These are phyloP conservation scores for Lolium multiflorum DNA, from an alignment of 176 grass and related monocot genomes.

Conservation along the genomic window DNA sequence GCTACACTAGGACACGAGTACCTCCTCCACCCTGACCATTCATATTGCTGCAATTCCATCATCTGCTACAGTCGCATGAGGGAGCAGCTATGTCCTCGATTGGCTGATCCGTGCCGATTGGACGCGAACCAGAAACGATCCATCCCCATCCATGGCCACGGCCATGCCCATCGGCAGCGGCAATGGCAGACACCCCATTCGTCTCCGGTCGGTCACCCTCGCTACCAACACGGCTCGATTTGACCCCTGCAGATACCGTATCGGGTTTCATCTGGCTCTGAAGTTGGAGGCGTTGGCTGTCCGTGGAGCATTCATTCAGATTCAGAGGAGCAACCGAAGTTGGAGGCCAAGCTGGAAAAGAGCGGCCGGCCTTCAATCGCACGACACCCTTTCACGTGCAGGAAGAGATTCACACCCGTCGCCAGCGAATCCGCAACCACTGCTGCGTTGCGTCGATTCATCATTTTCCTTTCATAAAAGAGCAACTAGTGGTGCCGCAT, in stretches of 20 bases:
- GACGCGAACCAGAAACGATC: conserved; percentile 47
- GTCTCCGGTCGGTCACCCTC: conserved; percentile 22
- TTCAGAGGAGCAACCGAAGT: conserved; percentile 32
- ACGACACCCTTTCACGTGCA: conserved; percentile 46
- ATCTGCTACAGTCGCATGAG: not conserved
- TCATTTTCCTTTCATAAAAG: not conserved
- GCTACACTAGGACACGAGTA: not conserved
- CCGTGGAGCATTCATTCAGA: conserved; percentile 9
- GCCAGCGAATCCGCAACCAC: conserved; percentile 41
- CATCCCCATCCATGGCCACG: not conserved
- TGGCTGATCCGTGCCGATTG: conserved; percentile 19
- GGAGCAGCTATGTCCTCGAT: not conserved
- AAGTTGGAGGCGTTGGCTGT: not conserved
- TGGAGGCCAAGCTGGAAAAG: conserved; percentile 44
- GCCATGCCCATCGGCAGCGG: not conserved
- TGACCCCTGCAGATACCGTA: not conserved
- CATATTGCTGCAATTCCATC: not conserved
- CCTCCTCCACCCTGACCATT: conserved; percentile 1
- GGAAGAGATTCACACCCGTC: conserved; percentile 22
- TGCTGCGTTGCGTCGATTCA: not conserved
- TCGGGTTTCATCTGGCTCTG: not conserved
- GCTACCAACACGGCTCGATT: not conserved
- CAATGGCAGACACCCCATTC: conserved; percentile 37
- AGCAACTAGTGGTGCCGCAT: not conserved
- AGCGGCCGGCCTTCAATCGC: conserved; percentile 42